Evolutionary conservation across 495 filamentous ascomycete genomes (phyloP).

Genomic region (Neurospora sp.): DNA sequence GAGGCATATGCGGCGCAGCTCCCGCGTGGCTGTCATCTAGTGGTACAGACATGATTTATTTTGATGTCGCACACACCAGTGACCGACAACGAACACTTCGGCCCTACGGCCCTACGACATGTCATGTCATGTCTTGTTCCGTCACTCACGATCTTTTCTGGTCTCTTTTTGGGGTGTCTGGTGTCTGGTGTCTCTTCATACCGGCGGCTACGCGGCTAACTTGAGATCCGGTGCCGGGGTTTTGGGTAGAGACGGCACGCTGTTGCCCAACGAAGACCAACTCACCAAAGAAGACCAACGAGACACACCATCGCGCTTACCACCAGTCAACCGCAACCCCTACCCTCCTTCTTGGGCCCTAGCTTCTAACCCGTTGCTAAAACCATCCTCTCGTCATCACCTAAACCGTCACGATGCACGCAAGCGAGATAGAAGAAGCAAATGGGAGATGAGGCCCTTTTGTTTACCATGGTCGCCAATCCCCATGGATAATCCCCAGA

Average conservation of each 20-base stretch:
- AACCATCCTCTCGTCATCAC: neutral
- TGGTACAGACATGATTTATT: neutral
- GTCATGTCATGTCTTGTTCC: neutral
- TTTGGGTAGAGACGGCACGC: neutral
- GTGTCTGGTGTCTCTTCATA: neutral
- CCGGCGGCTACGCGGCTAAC: neutral
- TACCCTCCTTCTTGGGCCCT: neutral
- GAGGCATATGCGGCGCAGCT: neutral
- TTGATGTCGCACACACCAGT: neutral
- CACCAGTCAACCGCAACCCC: neutral
- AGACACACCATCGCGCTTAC: neutral
- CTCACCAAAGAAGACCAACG: neutral
- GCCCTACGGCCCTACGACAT: neutral
- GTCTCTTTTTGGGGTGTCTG: neutral
- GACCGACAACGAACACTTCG: neutral
- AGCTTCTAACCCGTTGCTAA: neutral
- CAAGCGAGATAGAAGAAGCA: neutral
- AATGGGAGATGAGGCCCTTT: neutral
- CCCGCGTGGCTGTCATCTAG: neutral
- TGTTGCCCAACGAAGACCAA: neutral
- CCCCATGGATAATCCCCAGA: neutral
- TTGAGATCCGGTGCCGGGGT: neutral
- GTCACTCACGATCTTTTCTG: neutral
- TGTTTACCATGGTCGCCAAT: neutral
- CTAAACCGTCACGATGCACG: neutral